Evolutionary conservation across 1,139 yeast genomes (phyloP), one percentile per base, ranked within the genome.

Genomic region (Suhomyces bokatorum): DNA sequence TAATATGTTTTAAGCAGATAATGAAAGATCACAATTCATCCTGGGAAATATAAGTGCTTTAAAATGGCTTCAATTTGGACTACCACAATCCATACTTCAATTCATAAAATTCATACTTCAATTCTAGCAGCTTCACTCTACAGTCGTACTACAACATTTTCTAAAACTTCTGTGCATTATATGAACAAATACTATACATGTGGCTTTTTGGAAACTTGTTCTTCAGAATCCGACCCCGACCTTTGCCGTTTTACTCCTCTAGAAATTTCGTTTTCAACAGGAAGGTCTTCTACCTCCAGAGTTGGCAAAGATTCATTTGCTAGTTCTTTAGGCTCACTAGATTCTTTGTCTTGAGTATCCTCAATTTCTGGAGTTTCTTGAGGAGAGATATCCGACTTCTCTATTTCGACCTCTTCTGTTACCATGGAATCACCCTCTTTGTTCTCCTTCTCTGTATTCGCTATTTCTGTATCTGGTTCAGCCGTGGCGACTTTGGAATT

Each of bases 321-420:
- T 12, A 12, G 12, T 26, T 26, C n/a, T 12, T 26, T 12, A 6
- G 29, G n/a, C 4, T 26, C 29, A 26, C n/a, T 12, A 26, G n/a
- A 10, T 12, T 10, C 29, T 12, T 11, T 11, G 5, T 11, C 29
- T 8, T n/a, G 12, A 8, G 12, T 26, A 11, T 26, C 29, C 29
- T 26, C 29, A 11, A 26, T 26, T 26, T 26, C 29, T 26, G 29
- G 29, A 2, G 29, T 26, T 26, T 26, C n/a, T 12, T 26, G 29
- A 11, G 29, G 29, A 26, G 29, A 26, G 5, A 4, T 9, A 30
- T 12, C 15, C 3, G 22, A 17, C 17, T 33, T 13, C 34, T 35
- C 38, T 28, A 31, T 42, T 31, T 39, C 45, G 15, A 38, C 47
- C 17, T 42, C 49, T 13, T 45, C 35, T 42, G 29, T 26, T 26